These are phyloP conservation scores for Clitoria ternatea DNA, from an alignment of 306 rosid genomes.

Conservation along the genomic window DNA sequence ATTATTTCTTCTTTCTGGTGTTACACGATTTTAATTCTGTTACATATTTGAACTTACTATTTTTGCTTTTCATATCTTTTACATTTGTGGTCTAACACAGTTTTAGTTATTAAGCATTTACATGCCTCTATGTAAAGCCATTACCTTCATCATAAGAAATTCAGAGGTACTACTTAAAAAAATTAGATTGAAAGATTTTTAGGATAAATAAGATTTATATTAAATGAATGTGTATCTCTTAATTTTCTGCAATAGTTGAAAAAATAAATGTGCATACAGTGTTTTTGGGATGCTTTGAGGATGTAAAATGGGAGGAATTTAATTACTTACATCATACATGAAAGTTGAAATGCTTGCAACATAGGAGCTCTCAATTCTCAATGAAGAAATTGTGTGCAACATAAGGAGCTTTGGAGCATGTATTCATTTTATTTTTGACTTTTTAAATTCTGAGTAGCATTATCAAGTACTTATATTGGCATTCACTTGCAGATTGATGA, in stretches of 20 bases:
- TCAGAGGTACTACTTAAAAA: background rate
- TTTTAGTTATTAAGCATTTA: conserved; percentile 15
- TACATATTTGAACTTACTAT: background rate
- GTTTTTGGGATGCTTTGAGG: background rate
- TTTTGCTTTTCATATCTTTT: background rate
- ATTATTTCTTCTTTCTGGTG: background rate
- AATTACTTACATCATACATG: conserved; percentile 7
- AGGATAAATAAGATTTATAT: background rate
- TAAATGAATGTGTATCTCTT: background rate
- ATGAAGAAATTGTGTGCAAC: conserved; percentile 1
- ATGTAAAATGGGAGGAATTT: background rate
- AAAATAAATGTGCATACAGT: background rate
- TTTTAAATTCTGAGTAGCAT: conserved; percentile 1
- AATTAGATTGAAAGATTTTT: conserved; percentile 4
- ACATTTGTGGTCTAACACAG: conserved; percentile 5
- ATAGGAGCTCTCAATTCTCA: background rate
- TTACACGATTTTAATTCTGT: background rate
- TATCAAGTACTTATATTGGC: conserved; percentile 7
- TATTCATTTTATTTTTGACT: conserved; percentile 6
- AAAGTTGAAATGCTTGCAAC: background rate
- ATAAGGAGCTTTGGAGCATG: conserved; percentile 6
- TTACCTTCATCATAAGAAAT: background rate
- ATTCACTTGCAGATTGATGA: conserved; percentile 57
- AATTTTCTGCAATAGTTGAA: background rate
- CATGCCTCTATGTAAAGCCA: background rate